Evolutionary conservation across 495 filamentous ascomycete species (phyloP).

Genomic region (Neurospora sublineolata): DNA sequence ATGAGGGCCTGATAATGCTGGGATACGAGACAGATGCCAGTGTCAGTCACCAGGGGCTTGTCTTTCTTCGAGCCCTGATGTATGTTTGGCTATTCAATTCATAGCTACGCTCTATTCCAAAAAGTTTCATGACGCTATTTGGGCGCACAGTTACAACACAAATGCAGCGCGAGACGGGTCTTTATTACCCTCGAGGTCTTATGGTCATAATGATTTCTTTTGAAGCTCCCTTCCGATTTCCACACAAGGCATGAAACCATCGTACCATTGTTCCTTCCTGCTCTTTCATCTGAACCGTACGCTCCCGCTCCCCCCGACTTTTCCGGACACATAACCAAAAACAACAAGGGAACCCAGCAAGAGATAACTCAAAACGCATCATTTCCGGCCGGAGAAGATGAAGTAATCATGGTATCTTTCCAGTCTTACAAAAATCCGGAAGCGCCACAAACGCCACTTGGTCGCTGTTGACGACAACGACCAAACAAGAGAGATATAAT

Average conservation of each 20-base stretch:
- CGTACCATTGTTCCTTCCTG: background rate
- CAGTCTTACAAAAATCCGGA: constrained; percentile 8
- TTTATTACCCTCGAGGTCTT: background rate
- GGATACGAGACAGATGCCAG: background rate
- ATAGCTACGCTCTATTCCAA: background rate
- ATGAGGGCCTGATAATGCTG: background rate
- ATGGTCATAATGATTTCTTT: background rate
- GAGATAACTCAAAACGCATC: background rate
- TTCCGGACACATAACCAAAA: background rate
- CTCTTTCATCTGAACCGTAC: background rate
- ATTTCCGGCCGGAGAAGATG: background rate
- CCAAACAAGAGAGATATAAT: constrained; percentile 4
- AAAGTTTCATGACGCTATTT: background rate
- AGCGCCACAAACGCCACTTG: constrained; percentile 19
- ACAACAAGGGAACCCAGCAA: background rate
- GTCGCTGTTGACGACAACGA: constrained; percentile 13
- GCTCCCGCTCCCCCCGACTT: background rate
- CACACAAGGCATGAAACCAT: background rate
- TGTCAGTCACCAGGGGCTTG: background rate
- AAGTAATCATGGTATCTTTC: constrained; percentile 18
- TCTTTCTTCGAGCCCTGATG: background rate
- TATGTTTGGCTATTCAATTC: background rate
- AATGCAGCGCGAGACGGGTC: background rate
- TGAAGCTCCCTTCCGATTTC: background rate
- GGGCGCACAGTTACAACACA: background rate